Evolutionary conservation across 208 protist species (phyloP).

Genomic region (Trypanosoma avium): DNA sequence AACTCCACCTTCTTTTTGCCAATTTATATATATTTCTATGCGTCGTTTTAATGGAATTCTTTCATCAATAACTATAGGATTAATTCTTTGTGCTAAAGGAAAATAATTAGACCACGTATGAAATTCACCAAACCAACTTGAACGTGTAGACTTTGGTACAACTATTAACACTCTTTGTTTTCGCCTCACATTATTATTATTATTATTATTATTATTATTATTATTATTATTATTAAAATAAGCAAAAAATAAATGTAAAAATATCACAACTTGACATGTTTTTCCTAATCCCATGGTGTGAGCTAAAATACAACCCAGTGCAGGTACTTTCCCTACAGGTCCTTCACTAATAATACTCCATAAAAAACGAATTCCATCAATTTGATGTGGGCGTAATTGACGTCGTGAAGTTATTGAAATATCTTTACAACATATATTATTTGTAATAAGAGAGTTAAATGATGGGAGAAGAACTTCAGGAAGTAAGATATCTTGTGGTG

Average conservation of each 20-base stretch:
- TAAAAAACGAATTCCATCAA: slow-evolving; percentile 85
- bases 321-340: slow-evolving; percentile 68
- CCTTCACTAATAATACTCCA: slow-evolving; percentile 76
- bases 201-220: not conserved
- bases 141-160: slow-evolving; percentile 73
- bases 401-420: not conserved
- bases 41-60: slow-evolving; percentile 18
- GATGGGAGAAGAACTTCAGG: slow-evolving; percentile 50
- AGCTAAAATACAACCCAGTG: slow-evolving; percentile 79
- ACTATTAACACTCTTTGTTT: slow-evolving; percentile 56
- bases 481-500: slow-evolving; percentile 43
- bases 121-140: slow-evolving; percentile 67
- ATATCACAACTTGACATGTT: slow-evolving; percentile 82
- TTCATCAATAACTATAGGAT: slow-evolving; percentile 31
- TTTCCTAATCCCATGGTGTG: slow-evolving; percentile 92
- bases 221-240: slow-evolving; percentile 12
- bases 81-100: slow-evolving; percentile 41
- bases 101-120: slow-evolving; percentile 57
- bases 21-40: slow-evolving; percentile 36
- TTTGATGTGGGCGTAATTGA: slow-evolving; percentile 50
- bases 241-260: slow-evolving; percentile 72
- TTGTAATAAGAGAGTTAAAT: not conserved
- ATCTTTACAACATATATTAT: not conserved
- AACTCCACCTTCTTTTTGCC: slow-evolving; percentile 61
- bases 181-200: not conserved